Conservation (phyloP, 495 filamentous ascomycete genomes). For the Daldinia loculata region DNA sequence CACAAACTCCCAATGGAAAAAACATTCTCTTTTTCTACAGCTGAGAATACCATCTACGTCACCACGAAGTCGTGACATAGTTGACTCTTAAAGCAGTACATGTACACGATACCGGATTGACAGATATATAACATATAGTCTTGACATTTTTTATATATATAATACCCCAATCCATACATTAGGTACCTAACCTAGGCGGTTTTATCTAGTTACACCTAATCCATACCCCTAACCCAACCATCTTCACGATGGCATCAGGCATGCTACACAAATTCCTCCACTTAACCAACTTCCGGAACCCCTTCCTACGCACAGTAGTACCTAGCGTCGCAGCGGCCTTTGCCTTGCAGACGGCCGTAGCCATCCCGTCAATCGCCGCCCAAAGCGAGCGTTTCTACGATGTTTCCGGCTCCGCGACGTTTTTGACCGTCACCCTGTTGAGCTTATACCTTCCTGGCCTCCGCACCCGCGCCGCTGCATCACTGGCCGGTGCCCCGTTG, state of each 20-base stretch:
- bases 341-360: slow-evolving; percentile 63
- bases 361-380: slow-evolving; percentile 64
- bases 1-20: background rate
- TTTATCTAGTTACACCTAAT: background rate
- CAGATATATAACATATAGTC: background rate
- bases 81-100: background rate
- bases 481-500: slow-evolving; percentile 49
- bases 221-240: background rate
- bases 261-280: slow-evolving; percentile 61
- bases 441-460: slow-evolving; percentile 67
- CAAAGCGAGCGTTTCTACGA: slow-evolving; percentile 72
- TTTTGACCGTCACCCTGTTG: slow-evolving; percentile 64
- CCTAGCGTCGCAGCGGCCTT: slow-evolving; percentile 66
- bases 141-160: too few relatives aligned
- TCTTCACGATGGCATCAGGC: slow-evolving; percentile 49
- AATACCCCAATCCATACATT: too few relatives aligned
- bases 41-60: slow-evolving; percentile 26
- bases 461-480: slow-evolving; percentile 56
- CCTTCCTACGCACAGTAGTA: slow-evolving; percentile 67
- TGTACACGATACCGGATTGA: background rate
- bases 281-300: slow-evolving; percentile 64
- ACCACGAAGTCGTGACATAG: slow-evolving; percentile 12
- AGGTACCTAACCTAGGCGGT: too few relatives aligned
- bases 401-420: slow-evolving; percentile 68
- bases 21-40: background rate